These are phyloP conservation scores for Cercospora beticola DNA, from an alignment of 2,329 filamentous ascomycete species.

Conservation along the genomic window DNA sequence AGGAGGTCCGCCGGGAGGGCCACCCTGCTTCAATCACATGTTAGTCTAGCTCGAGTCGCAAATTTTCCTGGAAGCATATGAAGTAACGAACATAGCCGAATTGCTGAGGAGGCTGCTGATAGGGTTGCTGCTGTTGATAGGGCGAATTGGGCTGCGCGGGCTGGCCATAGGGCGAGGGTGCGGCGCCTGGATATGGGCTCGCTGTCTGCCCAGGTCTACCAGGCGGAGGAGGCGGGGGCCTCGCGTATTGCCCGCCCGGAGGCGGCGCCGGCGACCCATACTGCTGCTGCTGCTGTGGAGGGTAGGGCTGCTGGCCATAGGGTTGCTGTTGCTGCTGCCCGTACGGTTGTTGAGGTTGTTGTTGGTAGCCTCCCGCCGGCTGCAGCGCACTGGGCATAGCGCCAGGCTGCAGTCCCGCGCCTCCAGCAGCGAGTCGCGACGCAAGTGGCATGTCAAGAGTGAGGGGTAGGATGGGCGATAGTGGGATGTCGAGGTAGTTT, in stretches of 20 bases:
- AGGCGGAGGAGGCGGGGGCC: conserved; percentile 40
- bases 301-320: conserved; percentile 10
- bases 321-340: conserved; percentile 20
- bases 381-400: conserved; percentile 47
- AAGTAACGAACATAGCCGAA: conserved; percentile 37
- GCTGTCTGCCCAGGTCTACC: conserved; percentile 22
- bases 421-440: conserved; percentile 32
- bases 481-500: conserved; percentile 11
- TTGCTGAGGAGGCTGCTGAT: conserved; percentile 28
- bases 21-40: conserved; percentile 25
- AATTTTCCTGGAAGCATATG: not conserved
- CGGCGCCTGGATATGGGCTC: conserved; percentile 30
- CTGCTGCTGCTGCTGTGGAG: conserved; percentile 25
- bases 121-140: conserved; percentile 33
- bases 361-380: conserved; percentile 32
- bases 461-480: conserved; percentile 5
- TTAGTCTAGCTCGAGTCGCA: conserved; percentile 16
- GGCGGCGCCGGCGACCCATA: conserved; percentile 37
- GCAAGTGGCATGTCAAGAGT: conserved; percentile 34
- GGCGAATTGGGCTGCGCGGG: conserved; percentile 24
- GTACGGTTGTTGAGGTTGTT: conserved; percentile 24
- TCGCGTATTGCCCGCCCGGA: conserved; percentile 39
- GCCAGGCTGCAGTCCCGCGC: conserved; percentile 20
- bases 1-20: conserved; percentile 25
- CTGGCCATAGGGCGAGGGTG: conserved; percentile 26